Base-by-base conservation (phyloP, 768 basidiomycete genomes). In the Piloderma croceum region DNA sequence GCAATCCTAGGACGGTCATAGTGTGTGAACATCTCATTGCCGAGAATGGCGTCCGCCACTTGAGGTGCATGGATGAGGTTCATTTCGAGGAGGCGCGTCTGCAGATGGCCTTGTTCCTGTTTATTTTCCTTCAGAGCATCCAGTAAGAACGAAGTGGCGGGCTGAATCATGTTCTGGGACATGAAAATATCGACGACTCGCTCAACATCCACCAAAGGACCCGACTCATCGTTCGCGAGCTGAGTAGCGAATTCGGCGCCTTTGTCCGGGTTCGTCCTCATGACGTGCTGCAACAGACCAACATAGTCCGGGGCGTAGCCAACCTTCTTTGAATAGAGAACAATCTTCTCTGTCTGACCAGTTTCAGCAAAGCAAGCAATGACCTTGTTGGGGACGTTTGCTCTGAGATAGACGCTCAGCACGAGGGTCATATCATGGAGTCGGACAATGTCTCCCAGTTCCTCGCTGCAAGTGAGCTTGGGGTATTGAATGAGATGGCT, bases 81-180 rank as follows among this genome's bases (percentile, higher is more conserved):
- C 86, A 99, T 96, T 64, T 99, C 96, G 34, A 99, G 71, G 11
- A 99, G 76, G 44, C 94, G 85, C 1, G 96, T 99, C 64, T 99
- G 96, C 11, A 99, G 69, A 49, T 85, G 91, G 1, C 81, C 94
- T 58, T 99, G 94, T 61, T 99, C 96, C 0, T 93, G 89, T 59
- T 87, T 87, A 71, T 99, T 98, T 41, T 99, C 96, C 70, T 99
- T 98, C 52, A 99, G 73, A 17, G 93, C 96, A 57, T 98, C 96
- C 43, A 99, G 68, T 35, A 98, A 69, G 82, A 99, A 98, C 1
- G 91, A 93, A 1, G 96, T 99, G 5, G 96, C 96, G 15, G 93
- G 94, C 62, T 98, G 96, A 43, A 98, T 93, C 91, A 98, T 90
- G 67, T 97, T 98, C 60, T 96, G 93, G 1, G 87, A 86, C 91